Evolutionary conservation across 2,329 filamentous ascomycete species (phyloP), one percentile per base, ranked within the genome.

Genomic region (Ampelomyces quisqualis): DNA sequence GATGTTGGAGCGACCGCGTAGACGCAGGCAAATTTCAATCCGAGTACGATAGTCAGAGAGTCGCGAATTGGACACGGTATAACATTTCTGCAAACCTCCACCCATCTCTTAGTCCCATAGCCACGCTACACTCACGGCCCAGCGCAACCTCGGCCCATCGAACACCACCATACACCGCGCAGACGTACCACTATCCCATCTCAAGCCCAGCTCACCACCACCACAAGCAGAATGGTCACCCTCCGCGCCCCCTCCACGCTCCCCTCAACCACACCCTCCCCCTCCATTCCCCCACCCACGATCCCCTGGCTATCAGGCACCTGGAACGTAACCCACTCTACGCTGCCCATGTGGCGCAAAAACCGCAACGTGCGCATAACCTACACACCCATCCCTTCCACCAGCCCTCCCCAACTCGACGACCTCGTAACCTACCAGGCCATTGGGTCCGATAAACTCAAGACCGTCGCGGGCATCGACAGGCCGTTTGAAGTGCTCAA

Each of bases 311-410:
- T 69, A 18, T 41, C 36, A 4, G 64, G 62, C 24, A 34, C 53
- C 18, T 70, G 67, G 67, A 60, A 65, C 47, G 65, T 70, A 33
- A 70, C 67, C 2, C 66, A 70, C 55, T 62, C 55, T 3, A 65
- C 66, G 5, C 62, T 70, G 1, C 67, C 67, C 39, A 90, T 93
- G 85, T 94, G 88, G 88, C 82, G 82, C 55, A 78, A 79, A 32
- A 84, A 86, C 38, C 84, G 82, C 64, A 93, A 93, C 69, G 87
- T 94, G 10, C 78, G 79, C 57, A 91, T 94, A 64, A 85, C 81
- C 22, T 94, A 94, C 74, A 78, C 70, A 7, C 66, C 77, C 58
- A 43, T 45, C 35, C 38, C 55, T 3, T 30, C 38, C 15, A 59
- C 55, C 8, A 38, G 55, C 6, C 51, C 66, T 35, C 20, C 67